Evolutionary conservation across 2,329 filamentous ascomycete genomes (phyloP), one percentile per base, ranked within the genome.

Genomic region (Drechslerella coelobrocha): DNA sequence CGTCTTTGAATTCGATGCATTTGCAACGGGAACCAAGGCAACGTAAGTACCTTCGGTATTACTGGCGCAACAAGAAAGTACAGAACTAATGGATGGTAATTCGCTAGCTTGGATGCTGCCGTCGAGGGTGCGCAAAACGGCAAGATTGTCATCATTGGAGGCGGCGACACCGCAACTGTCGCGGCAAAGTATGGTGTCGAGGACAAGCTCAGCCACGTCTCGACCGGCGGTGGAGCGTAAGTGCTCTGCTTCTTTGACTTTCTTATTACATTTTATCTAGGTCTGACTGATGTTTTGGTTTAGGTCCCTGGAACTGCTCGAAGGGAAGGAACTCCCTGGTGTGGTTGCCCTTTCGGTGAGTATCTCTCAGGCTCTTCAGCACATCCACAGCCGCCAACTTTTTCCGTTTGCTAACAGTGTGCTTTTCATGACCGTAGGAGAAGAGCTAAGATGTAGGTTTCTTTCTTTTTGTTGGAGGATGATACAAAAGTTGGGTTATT

Each of bases 101-200:
- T n/a, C n/a, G n/a, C 34, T 39, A 68, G 62, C 53, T 87, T 99
- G 76, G 90, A 97, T 78, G 91, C 91, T 63, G 92, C 89, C 59
- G 92, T 97, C 59, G 84, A 84, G 23, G 94, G 89, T 72, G 89
- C 89, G 69, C 83, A 90, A 81, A 85, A 83, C 72, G 92, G 92
- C 80, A 92, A 94, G 84, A 96, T 94, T 77, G 94, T 97, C 80
- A 97, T 99, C 82, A 97, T 99, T 74, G 94, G 94, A 73, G 94
- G 94, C 80, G 94, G 94, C 81, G 94, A 99, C 82, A 99, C 94
- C 55, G 94, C 94, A 54, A 99, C 94, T 71, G 94, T 97, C 51
- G 94, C 94, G 60, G 93, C 92, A 80, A 97, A 99, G 85, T 99
- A 96, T 81, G 88, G 88, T 61, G 93, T 91, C 73, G 94, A 99